A percentile compares a stretch with the other conserved stretches of the same genome.
phyloP scores from a whole-genome alignment of 2,329 filamentous ascomycete genomes.

The Penicillium corylophilum region DNA sequence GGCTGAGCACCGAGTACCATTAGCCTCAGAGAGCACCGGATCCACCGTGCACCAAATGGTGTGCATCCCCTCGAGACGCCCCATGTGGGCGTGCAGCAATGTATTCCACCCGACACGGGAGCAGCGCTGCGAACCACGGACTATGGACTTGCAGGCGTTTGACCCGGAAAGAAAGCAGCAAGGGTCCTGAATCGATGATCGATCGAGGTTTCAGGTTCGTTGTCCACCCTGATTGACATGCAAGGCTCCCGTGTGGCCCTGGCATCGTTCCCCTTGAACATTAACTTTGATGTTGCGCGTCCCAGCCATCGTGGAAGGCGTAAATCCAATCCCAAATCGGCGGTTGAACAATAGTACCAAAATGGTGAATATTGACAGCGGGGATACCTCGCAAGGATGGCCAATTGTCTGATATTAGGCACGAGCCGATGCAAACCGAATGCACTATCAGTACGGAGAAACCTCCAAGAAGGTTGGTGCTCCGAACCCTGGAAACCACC shows the following conservation, averaged over 20 bases:
- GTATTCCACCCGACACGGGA: background rate
- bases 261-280: background rate
- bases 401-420: background rate
- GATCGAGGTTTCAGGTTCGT: slow-evolving; percentile 4
- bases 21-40: background rate
- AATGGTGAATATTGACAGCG: background rate
- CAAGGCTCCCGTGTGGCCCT: background rate
- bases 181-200: slow-evolving; percentile 4
- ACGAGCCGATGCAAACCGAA: slow-evolving; percentile 2
- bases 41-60: background rate
- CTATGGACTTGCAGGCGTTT: background rate
- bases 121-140: background rate
- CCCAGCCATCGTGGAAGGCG: background rate
- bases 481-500: slow-evolving; percentile 18
- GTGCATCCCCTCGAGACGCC: background rate
- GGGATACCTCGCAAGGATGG: background rate
- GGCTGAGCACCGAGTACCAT: background rate
- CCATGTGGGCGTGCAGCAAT: background rate
- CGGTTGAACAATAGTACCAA: background rate
- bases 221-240: background rate
- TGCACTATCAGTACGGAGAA: slow-evolving; percentile 8
- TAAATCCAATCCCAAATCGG: background rate
- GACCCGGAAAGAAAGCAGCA: slow-evolving; percentile 2
- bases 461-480: slow-evolving; percentile 16
- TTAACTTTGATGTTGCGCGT: background rate